Base-by-base conservation (phyloP, 2,329 filamentous ascomycete species). In the Alternaria arborescens region DNA sequence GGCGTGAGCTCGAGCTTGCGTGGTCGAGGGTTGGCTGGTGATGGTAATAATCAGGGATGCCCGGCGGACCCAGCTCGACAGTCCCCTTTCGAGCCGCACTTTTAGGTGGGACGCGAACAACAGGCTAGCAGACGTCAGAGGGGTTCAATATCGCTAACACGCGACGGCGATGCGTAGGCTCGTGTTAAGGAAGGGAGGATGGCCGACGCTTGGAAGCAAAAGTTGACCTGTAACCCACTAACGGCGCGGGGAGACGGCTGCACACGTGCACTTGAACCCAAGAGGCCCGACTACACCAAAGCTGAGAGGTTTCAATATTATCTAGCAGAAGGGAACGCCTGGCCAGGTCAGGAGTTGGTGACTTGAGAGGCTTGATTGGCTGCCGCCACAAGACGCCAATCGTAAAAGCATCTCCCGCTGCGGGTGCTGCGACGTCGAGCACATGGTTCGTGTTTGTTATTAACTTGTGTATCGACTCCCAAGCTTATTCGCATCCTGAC, bases 71-170 rank as follows among this genome's bases (percentile, higher is more conserved):
- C 46, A 47, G 53, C 58, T 38, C 46, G 20, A 41, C 28, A 22
- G 47, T 57, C 54, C 66, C 71, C 71, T 69, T 65, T 70, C 66
- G 59, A 61, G 68, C 71, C 63, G 66, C 62, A 61, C 64, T 47
- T 52, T 48, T 48, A 8, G 61, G 69, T 65, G 71, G 69, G 67
- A 60, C 66, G 65, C 64, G 61, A 61, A 52, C 64, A 61, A 57
- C 41, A 40, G 53, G 53, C 54, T 61, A 61, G 59, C 50, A 50
- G 50, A 59, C 55, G 59, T 61, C 59, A 61, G 43, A 54, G 52
- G 38, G 58, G 30, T 58, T 52, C 53, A 48, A 41, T 52, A 52
- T 52, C 42, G 58, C 58, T 43, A 47, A 43, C 30, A 60, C 38
- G 32, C 58, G 52, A 42, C 58, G 41, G 47, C 26, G 42, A 24